A percentile compares a stretch with the other conserved stretches of the same genome.
These are phyloP conservation scores for Ulmus americana DNA, from an alignment of 331 rosid genomes.

Conservation along the genomic window DNA sequence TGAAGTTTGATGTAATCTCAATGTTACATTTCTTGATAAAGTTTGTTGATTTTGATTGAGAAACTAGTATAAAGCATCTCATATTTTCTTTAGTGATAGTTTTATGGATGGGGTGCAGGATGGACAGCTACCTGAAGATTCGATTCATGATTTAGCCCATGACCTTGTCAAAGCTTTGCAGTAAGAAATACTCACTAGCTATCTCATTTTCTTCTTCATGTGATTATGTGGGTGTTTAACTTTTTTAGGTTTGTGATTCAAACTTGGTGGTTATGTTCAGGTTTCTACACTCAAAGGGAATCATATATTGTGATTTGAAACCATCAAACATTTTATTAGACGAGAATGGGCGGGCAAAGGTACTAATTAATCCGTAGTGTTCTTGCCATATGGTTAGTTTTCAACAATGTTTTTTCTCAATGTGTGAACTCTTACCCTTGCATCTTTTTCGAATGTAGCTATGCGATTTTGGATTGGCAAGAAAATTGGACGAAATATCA, in stretches of 20 bases:
- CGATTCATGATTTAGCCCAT: conserved; percentile 67
- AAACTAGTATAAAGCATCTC: conserved; percentile 4
- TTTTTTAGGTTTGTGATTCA: conserved; percentile 20
- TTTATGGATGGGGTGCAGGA: conserved; percentile 55
- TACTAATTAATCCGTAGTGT: conserved; percentile 11
- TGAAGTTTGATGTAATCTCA: not conserved
- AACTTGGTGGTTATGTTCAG: conserved; percentile 33
- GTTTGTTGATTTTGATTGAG: not conserved
- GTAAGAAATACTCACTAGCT: conserved; percentile 38
- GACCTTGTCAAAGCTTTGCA: conserved; percentile 71
- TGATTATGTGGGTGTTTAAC: conserved; percentile 2
- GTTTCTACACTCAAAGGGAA: conserved; percentile 85
- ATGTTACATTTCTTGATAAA: too few relatives aligned
- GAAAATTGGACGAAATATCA: conserved; percentile 78
- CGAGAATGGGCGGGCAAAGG: conserved; percentile 90
- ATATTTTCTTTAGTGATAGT: conserved; percentile 6
- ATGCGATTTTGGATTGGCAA: conserved; percentile 93
- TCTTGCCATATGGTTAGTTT: not conserved
- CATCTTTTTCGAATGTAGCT: conserved; percentile 51
- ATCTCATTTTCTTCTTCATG: conserved; percentile 8
- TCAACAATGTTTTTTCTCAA: not conserved
- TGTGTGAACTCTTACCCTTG: not conserved
- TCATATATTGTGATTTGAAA: conserved; percentile 85
- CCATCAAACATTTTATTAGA: conserved; percentile 88
- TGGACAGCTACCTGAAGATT: conserved; percentile 77